phyloP scores from a whole-genome alignment of 345 rosid species.

The Euphorbia lathyris region DNA sequence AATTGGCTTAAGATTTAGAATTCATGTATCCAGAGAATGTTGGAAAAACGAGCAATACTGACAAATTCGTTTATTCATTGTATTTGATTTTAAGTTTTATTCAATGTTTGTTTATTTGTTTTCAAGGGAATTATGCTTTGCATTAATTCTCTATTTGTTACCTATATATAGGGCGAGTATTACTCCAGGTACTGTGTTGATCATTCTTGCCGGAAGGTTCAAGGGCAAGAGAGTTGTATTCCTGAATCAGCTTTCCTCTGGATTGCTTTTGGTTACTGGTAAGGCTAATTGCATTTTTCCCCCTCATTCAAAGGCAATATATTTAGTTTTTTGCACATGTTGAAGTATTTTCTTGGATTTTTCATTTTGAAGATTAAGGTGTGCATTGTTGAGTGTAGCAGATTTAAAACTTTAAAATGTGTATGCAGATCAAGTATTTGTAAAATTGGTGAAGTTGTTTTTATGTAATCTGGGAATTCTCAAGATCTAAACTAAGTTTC shows the following conservation, averaged over 20 bases:
- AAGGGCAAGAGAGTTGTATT: conserved; percentile 90
- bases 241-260: conserved; percentile 74
- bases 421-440: background rate
- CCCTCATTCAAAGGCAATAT: background rate
- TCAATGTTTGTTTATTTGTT: background rate
- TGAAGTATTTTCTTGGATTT: background rate
- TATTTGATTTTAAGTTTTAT: no score
- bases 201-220: conserved; percentile 77
- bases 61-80: no score
- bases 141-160: background rate
- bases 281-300: conserved; percentile 2
- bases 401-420: background rate
- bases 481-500: background rate
- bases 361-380: background rate
- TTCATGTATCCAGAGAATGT: background rate
- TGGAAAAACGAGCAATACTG: background rate
- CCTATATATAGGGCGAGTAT: conserved; percentile 71
- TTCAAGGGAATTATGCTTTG: background rate
- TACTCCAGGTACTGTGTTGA: conserved; percentile 66
- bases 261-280: conserved; percentile 77
- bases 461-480: background rate
- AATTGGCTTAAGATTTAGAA: background rate
- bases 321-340: background rate
- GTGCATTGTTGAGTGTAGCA: no score
- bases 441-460: no score